These are phyloP conservation scores for Parastagonospora nodorum DNA, from an alignment of 2,329 filamentous ascomycete genomes.

Conservation along the genomic window DNA sequence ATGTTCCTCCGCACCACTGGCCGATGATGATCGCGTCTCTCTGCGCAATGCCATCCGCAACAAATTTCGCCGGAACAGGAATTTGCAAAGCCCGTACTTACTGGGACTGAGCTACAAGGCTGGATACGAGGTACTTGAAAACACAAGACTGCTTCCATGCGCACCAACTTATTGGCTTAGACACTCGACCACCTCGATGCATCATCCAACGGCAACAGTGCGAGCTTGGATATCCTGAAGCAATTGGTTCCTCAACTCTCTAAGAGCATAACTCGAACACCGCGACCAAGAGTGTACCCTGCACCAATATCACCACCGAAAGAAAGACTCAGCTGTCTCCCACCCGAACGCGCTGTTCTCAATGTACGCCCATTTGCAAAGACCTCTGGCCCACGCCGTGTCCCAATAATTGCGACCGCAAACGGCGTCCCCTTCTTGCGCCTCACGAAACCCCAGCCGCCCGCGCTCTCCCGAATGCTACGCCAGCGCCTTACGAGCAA, in stretches of 20 bases:
- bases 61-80: slow-evolving; percentile 65
- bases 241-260: slow-evolving; percentile 45
- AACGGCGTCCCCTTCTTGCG: slow-evolving; percentile 68
- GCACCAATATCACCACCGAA: slow-evolving; percentile 14
- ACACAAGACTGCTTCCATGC: too few species aligned
- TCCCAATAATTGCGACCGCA: slow-evolving; percentile 64
- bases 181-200: slow-evolving; percentile 52
- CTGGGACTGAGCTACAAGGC: slow-evolving; percentile 66
- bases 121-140: slow-evolving; percentile 65
- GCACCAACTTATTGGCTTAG: slow-evolving; percentile 25
- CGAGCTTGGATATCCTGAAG: slow-evolving; percentile 27
- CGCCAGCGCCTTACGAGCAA: slow-evolving; percentile 56
- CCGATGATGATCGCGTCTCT: slow-evolving; percentile 56
- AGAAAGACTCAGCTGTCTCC: slow-evolving; percentile 38
- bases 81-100: slow-evolving; percentile 63
- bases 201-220: slow-evolving; percentile 38
- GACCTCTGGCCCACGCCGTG: slow-evolving; percentile 59
- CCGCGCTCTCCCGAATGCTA: slow-evolving; percentile 63
- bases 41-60: slow-evolving; percentile 64
- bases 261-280: slow-evolving; percentile 41
- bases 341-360: slow-evolving; percentile 51
- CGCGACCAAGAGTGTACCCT: slow-evolving; percentile 6
- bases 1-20: slow-evolving; percentile 59
- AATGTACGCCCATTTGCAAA: slow-evolving; percentile 55
- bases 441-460: slow-evolving; percentile 68